phyloP scores from a whole-genome alignment of 805 yeast species.

The Ogataea naganishii region DNA sequence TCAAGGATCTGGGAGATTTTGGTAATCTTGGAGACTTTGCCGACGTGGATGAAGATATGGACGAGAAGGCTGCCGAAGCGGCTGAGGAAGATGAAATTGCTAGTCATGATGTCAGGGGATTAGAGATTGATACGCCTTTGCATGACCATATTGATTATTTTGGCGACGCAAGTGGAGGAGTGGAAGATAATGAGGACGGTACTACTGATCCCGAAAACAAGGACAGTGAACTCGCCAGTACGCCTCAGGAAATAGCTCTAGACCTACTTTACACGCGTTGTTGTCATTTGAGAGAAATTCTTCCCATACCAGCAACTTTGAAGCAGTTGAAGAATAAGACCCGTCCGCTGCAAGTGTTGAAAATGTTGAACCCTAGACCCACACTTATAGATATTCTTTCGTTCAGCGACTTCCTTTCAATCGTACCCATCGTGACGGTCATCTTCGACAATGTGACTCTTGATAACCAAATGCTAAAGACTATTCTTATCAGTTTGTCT shows the following conservation, averaged over 20 bases:
- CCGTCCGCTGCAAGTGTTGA: constrained; percentile 44
- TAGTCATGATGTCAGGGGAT: constrained; percentile 6
- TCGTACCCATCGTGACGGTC: constrained; percentile 45
- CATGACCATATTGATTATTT: constrained; percentile 36
- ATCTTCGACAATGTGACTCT: constrained; percentile 50
- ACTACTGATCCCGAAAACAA: constrained; percentile 18
- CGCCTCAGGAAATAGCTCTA: constrained; percentile 24
- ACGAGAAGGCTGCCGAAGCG: constrained; percentile 18
- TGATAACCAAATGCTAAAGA: constrained; percentile 44
- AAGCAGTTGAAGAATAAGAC: constrained; percentile 44
- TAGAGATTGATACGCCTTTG: constrained; percentile 64
- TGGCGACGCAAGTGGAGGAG: constrained; percentile 8
- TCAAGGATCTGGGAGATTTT: constrained; percentile 1
- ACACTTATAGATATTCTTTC: constrained; percentile 49
- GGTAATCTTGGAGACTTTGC: constrained; percentile 1
- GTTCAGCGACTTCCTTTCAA: constrained; percentile 47
- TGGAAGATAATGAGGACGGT: constrained; percentile 18
- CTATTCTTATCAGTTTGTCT: constrained; percentile 37
- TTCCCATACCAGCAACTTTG: constrained; percentile 42
- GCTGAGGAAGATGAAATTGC: constrained; percentile 10
- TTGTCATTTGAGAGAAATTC: constrained; percentile 39
- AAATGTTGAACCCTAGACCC: constrained; percentile 49
- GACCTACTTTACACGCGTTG: constrained; percentile 43
- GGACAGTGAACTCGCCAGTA: constrained; percentile 4
- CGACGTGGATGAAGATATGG: constrained; percentile 10